phyloP scores from a whole-genome alignment of 1,284 basidiomycete species.

The Irpex sp. region DNA sequence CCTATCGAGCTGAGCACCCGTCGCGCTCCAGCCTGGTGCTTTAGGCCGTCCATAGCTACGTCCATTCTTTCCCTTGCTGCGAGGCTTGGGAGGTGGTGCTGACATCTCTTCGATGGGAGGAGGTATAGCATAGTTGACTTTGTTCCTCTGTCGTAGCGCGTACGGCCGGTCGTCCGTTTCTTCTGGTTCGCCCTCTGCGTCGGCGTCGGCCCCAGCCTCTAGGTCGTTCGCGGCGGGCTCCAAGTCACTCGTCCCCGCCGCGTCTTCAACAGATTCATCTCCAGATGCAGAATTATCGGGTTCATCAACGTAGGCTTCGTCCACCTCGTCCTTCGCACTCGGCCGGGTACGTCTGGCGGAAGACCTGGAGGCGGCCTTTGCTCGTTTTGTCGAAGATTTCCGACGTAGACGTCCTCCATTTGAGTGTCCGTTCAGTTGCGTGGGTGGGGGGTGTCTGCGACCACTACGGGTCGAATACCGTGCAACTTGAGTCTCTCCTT shows the following conservation, averaged over 20 bases:
- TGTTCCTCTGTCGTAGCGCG: slow-evolving; percentile 55
- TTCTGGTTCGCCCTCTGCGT: slow-evolving; percentile 37
- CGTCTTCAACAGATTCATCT: slow-evolving; percentile 54
- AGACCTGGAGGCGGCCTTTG: slow-evolving; percentile 14
- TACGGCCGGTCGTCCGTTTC: slow-evolving; percentile 48
- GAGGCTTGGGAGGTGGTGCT: slow-evolving; percentile 39
- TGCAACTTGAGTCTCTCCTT: slow-evolving; percentile 27
- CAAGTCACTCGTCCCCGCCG: slow-evolving; percentile 35
- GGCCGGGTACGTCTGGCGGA: slow-evolving; percentile 23
- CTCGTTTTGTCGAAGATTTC: slow-evolving; percentile 13
- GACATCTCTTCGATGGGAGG: slow-evolving; percentile 68
- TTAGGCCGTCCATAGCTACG: slow-evolving; percentile 33
- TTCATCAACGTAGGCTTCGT: slow-evolving; percentile 49
- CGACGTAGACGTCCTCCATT: slow-evolving; percentile 22
- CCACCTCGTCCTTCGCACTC: slow-evolving; percentile 34
- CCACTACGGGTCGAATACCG: slow-evolving; percentile 35
- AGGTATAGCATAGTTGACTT: slow-evolving; percentile 75
- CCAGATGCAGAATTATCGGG: slow-evolving; percentile 52
- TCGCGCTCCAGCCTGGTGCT: slow-evolving; percentile 71
- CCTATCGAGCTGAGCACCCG: slow-evolving; percentile 66
- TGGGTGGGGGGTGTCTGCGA: slow-evolving; percentile 29
- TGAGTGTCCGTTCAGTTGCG: slow-evolving; percentile 16
- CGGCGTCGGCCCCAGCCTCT: slow-evolving; percentile 40
- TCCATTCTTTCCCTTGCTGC: slow-evolving; percentile 25
- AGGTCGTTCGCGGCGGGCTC: slow-evolving; percentile 40